phyloP scores from a whole-genome alignment of 495 filamentous ascomycete species.

The Cercophora newfieldiana region DNA sequence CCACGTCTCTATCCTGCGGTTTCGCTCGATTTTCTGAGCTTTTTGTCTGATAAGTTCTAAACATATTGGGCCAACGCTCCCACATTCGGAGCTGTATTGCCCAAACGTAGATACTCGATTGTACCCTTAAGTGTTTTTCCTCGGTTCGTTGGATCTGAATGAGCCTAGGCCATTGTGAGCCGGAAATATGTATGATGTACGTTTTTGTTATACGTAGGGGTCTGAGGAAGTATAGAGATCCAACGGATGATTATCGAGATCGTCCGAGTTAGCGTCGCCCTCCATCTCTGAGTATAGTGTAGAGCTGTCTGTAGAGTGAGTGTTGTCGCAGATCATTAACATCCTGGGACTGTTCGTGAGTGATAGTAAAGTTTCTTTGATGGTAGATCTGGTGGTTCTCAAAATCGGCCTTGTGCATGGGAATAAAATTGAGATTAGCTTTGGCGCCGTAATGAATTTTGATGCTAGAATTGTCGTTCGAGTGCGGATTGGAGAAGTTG shows the following conservation, averaged over 20 bases:
- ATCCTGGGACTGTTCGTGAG: too few relatives aligned
- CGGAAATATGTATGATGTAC: constrained; percentile 11
- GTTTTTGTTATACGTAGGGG: constrained; percentile 4
- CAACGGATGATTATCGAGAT: constrained; percentile 6
- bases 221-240: constrained; percentile 6
- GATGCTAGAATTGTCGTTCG: neutral
- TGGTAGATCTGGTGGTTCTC: too few relatives aligned
- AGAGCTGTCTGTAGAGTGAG: constrained; percentile 2
- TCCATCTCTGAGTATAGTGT: constrained; percentile 4
- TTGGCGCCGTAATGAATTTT: constrained; percentile 4
- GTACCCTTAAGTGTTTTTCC: constrained; percentile 9
- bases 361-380: too few relatives aligned
- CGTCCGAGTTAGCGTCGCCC: neutral
- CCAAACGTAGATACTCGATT: constrained; percentile 4
- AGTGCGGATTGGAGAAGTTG: constrained; percentile 6
- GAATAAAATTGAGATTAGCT: neutral
- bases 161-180: constrained; percentile 14
- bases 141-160: constrained; percentile 2
- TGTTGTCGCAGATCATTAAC: neutral
- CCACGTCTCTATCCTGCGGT: constrained; percentile 5
- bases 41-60: neutral
- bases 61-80: neutral
- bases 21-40: constrained; percentile 6
- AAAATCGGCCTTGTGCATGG: too few relatives aligned
- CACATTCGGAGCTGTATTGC: neutral